These are phyloP conservation scores for Halophytophthora polymorphica DNA, from an alignment of 352 stramenopile species.

Conservation along the genomic window DNA sequence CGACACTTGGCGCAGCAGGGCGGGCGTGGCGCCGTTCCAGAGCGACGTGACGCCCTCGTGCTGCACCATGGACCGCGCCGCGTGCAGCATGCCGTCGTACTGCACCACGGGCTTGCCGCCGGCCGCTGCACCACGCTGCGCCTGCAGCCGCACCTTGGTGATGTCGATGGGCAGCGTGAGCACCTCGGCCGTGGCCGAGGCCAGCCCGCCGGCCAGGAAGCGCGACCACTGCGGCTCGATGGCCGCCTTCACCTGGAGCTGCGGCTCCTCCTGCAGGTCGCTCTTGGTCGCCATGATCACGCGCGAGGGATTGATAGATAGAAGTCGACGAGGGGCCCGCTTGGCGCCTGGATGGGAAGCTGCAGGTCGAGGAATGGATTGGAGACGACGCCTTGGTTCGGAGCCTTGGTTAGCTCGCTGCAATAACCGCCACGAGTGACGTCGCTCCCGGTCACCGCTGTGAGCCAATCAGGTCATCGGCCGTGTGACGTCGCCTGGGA, in stretches of 20 bases:
- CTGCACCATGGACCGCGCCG: conserved; percentile 57
- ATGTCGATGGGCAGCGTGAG: conserved; percentile 85
- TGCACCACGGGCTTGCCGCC: conserved; percentile 34
- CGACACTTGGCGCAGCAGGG: conserved; percentile 81
- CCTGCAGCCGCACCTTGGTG: conserved; percentile 83
- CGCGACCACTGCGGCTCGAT: conserved; percentile 65
- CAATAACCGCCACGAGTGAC: too few species aligned
- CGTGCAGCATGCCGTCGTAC: conserved; percentile 80
- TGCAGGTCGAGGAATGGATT: conserved; percentile 24
- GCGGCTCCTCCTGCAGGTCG: conserved; percentile 24
- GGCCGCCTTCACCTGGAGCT: conserved; percentile 35
- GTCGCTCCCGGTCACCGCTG: too few species aligned
- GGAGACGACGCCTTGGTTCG: too few species aligned
- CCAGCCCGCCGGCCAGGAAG: conserved; percentile 65
- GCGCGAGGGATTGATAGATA: neutral
- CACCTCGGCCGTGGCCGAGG: conserved; percentile 71
- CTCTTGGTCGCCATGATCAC: conserved; percentile 33
- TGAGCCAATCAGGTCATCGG: too few species aligned
- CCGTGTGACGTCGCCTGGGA: too few species aligned
- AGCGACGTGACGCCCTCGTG: conserved; percentile 61
- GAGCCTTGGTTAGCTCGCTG: too few species aligned
- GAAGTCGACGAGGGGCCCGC: neutral
- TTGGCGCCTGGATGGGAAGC: neutral
- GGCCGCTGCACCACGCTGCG: conserved; percentile 41
- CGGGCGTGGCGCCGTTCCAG: conserved; percentile 76